These are phyloP conservation scores for Sodiomyces alkalinus DNA, from an alignment of 2,329 filamentous ascomycete genomes.

Conservation along the genomic window DNA sequence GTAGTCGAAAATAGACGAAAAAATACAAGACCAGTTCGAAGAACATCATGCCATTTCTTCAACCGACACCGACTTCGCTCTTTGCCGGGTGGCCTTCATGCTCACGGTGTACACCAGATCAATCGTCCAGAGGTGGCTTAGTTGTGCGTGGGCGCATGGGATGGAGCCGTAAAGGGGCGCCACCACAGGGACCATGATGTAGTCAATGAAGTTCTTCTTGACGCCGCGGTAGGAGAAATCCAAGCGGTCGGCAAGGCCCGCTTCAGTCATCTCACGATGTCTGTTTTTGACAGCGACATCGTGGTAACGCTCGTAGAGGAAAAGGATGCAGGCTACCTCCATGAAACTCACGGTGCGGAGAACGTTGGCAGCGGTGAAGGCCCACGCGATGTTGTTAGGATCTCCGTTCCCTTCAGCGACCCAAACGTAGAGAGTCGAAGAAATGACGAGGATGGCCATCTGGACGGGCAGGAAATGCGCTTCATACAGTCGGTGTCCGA, in stretches of 20 bases:
- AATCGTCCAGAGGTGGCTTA: slow-evolving; percentile 56
- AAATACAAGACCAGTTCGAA: slow-evolving; percentile 10
- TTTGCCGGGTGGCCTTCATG: slow-evolving; percentile 46
- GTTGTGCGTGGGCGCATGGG: slow-evolving; percentile 50
- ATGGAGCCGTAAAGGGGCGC: slow-evolving; percentile 54
- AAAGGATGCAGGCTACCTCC: slow-evolving; percentile 46
- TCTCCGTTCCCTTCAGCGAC: slow-evolving; percentile 35
- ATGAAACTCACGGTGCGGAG: slow-evolving; percentile 47
- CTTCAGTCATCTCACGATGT: slow-evolving; percentile 50
- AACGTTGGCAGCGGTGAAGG: slow-evolving; percentile 43
- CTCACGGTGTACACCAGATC: slow-evolving; percentile 58
- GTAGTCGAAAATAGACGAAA: too few species aligned
- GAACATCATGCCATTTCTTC: slow-evolving; percentile 27
- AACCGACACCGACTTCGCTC: slow-evolving; percentile 24
- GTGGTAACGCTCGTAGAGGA: slow-evolving; percentile 55
- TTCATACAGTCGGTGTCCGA: slow-evolving; percentile 56
- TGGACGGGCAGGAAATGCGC: slow-evolving; percentile 59
- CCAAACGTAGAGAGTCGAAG: slow-evolving; percentile 44
- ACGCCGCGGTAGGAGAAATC: slow-evolving; percentile 44
- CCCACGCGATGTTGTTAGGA: slow-evolving; percentile 37
- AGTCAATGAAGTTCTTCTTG: slow-evolving; percentile 44
- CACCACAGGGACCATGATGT: slow-evolving; percentile 49
- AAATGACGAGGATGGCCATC: slow-evolving; percentile 46
- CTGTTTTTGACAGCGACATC: slow-evolving; percentile 41
- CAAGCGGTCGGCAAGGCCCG: slow-evolving; percentile 49